phyloP scores from a whole-genome alignment of 2,329 filamentous ascomycete genomes.

The Trichoderma afroharzianum region DNA sequence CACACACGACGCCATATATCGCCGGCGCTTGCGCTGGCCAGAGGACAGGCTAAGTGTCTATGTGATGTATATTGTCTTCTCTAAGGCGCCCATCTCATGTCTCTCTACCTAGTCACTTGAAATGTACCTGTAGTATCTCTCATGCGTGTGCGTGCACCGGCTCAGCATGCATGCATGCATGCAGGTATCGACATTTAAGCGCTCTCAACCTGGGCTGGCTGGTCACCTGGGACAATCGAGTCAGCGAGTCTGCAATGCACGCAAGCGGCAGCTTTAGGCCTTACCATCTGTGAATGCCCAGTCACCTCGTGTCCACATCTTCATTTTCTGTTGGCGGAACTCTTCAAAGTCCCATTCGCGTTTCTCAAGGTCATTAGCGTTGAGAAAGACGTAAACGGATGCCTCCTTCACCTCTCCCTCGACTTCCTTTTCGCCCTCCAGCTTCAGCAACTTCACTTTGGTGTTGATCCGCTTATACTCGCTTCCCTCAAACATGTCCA shows the following conservation, averaged over 20 bases:
- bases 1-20: background rate
- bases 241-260: background rate
- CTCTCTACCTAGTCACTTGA: background rate
- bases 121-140: background rate
- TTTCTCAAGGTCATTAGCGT: slow-evolving; percentile 55
- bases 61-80: background rate
- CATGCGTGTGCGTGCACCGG: background rate
- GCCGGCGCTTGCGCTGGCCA: background rate
- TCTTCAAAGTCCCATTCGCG: slow-evolving; percentile 85
- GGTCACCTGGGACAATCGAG: background rate
- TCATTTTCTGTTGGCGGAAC: slow-evolving; percentile 72
- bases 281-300: slow-evolving; percentile 42
- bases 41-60: background rate
- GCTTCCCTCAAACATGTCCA: slow-evolving; percentile 78
- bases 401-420: slow-evolving; percentile 49
- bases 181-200: background rate
- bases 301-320: slow-evolving; percentile 50
- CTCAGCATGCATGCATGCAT: background rate
- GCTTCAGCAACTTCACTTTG: slow-evolving; percentile 49
- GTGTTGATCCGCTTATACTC: slow-evolving; percentile 63
- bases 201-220: background rate
- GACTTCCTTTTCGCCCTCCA: slow-evolving; percentile 35
- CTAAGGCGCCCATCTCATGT: background rate
- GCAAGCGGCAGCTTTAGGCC: background rate
- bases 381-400: slow-evolving; percentile 62